A percentile compares a stretch with the other conserved stretches of the same genome.
These are phyloP conservation scores for Amaranthus hypochondriacus DNA, from an alignment of 148 eudicot species.

Conservation along the genomic window DNA sequence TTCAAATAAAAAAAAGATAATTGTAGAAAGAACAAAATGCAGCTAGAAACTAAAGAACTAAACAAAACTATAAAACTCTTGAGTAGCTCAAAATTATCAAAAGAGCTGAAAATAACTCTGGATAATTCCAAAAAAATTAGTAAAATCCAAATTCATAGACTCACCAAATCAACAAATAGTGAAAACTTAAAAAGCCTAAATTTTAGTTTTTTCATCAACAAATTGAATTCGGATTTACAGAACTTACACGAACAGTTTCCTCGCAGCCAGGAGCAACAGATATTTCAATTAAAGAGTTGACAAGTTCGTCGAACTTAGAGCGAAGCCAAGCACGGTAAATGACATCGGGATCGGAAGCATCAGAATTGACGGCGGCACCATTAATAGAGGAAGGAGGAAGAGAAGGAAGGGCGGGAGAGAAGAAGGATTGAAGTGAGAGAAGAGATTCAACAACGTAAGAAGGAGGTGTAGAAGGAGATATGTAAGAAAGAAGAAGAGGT, in stretches of 20 bases:
- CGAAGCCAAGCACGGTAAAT: conserved; percentile 76
- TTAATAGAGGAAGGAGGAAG: conserved; percentile 47
- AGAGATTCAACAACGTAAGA: conserved; percentile 57
- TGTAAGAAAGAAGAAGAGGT: conserved; percentile 52
- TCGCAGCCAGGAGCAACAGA: conserved; percentile 39
- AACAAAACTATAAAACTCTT: no score
- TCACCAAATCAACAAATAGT: neutral
- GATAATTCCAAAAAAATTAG: neutral
- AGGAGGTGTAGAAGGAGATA: conserved; percentile 52
- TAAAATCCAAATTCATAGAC: neutral
- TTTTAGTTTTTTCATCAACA: neutral
- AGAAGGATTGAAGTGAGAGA: conserved; percentile 77
- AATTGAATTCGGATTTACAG: neutral
- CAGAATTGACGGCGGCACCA: conserved; percentile 9
- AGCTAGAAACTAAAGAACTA: no score
- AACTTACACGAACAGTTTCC: conserved; percentile 46
- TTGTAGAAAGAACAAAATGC: no score
- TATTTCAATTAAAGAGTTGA: conserved; percentile 39
- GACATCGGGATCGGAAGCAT: conserved; percentile 45
- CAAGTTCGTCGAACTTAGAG: conserved; percentile 63
- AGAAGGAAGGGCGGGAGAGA: conserved; percentile 47
- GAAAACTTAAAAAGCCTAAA: no score
- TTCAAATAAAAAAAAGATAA: no score
- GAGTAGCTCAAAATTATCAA: no score
- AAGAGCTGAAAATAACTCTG: no score